Conservation (phyloP, 2,329 filamentous ascomycete genomes). For the Setomelanomma holmii region DNA sequence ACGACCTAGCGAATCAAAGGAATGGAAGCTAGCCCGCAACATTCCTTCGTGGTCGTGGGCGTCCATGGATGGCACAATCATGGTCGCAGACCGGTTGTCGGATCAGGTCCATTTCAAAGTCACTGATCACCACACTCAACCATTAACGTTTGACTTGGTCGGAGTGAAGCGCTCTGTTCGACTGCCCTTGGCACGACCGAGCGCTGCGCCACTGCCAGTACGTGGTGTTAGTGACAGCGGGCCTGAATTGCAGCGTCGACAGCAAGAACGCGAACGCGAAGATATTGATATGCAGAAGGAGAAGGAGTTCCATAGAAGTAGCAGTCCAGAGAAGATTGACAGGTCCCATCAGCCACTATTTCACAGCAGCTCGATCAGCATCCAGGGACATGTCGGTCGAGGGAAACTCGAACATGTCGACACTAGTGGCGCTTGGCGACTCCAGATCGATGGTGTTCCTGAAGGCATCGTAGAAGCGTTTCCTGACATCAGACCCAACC, state of each 20-base stretch:
- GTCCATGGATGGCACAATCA: slow-evolving; percentile 24
- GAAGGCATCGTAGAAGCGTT: slow-evolving; percentile 18
- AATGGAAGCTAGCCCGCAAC: slow-evolving; percentile 5
- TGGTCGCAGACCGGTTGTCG: slow-evolving; percentile 20
- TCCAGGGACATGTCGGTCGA: slow-evolving; percentile 24
- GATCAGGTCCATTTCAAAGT: slow-evolving; percentile 17
- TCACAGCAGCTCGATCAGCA: slow-evolving; percentile 15
- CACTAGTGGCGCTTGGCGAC: slow-evolving; percentile 11
- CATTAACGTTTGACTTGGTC: slow-evolving; percentile 17
- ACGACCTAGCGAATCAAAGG: slow-evolving; percentile 15
- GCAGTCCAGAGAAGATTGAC: slow-evolving; percentile 1
- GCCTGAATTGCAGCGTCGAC: slow-evolving; percentile 7
- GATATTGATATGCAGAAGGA: background rate
- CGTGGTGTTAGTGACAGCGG: slow-evolving; percentile 20
- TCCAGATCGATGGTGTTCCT: slow-evolving; percentile 3
- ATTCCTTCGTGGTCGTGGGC: slow-evolving; percentile 36
- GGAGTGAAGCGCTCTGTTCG: slow-evolving; percentile 6
- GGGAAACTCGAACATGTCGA: slow-evolving; percentile 8
- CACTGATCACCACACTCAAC: slow-evolving; percentile 18
- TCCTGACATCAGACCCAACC: slow-evolving; percentile 20
- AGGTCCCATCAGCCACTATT: slow-evolving; percentile 20
- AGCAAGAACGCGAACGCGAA: slow-evolving; percentile 4
- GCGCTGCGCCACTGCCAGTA: slow-evolving; percentile 3
- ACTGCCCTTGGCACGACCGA: background rate
- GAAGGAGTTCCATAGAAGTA: background rate